Percentiles rank a stretch among this genome's conserved stretches.
phyloP scores from a whole-genome alignment of 2,329 filamentous ascomycete genomes.

The Penicillium sp. region DNA sequence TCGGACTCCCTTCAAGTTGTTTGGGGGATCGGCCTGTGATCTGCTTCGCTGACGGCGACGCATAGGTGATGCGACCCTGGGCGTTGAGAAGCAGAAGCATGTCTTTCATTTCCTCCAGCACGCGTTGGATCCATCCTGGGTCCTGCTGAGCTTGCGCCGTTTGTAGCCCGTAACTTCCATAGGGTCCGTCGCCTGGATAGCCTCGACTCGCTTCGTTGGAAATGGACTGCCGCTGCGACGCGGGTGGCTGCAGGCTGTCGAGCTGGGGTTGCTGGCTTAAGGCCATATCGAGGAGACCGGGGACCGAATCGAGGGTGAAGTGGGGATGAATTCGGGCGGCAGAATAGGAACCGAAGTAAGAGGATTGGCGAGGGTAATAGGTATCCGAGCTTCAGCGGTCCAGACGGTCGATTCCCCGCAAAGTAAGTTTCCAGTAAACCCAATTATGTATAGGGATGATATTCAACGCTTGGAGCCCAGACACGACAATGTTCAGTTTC shows the following conservation, averaged over 20 bases:
- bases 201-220: constrained; percentile 11
- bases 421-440: neutral
- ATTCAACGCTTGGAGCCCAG: neutral
- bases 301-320: neutral
- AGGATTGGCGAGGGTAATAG: neutral
- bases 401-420: constrained; percentile 13
- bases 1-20: constrained; percentile 71
- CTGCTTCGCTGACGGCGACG: constrained; percentile 73
- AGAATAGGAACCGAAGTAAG: neutral
- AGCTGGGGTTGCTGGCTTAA: constrained; percentile 12
- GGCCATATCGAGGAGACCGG: constrained; percentile 11
- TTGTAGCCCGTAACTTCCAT: constrained; percentile 14
- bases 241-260: constrained; percentile 9
- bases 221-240: constrained; percentile 5
- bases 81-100: constrained; percentile 84
- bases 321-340: neutral
- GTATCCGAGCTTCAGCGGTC: constrained; percentile 6
- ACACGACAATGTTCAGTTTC: neutral
- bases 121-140: constrained; percentile 80
- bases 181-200: constrained; percentile 12
- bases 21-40: constrained; percentile 74
- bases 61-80: constrained; percentile 79
- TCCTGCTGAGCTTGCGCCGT: constrained; percentile 27
- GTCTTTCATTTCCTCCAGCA: constrained; percentile 87
- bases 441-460: constrained; percentile 7